phyloP scores from a whole-genome alignment of 441 rosid species.

The Syzygium syzygioides region DNA sequence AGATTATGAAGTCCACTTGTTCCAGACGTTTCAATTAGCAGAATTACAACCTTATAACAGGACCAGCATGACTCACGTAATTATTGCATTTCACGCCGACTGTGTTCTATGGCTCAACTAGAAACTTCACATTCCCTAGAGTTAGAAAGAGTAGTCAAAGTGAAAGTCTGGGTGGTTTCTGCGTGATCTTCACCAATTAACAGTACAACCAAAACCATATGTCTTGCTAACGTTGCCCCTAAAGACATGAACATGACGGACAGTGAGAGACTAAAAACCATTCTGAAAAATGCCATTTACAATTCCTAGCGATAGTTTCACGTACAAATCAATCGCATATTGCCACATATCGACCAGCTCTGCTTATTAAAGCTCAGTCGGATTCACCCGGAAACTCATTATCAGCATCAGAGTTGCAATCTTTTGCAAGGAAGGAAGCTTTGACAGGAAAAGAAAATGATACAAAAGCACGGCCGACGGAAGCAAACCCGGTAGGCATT shows the following conservation, averaged over 20 bases:
- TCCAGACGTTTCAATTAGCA: background rate
- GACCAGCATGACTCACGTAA: background rate
- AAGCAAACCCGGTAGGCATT: slow-evolving; percentile 58
- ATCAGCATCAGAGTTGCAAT: background rate
- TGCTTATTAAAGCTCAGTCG: background rate
- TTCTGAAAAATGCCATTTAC: background rate
- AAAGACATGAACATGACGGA: background rate
- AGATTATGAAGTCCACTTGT: background rate
- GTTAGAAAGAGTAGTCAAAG: background rate
- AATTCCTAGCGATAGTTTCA: background rate
- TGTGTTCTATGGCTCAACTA: background rate
- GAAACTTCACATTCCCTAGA: background rate
- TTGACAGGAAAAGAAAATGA: background rate
- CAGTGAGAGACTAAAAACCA: background rate
- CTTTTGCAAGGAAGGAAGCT: background rate
- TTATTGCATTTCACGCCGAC: background rate
- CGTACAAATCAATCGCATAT: background rate
- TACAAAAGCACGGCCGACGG: background rate
- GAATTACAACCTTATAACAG: background rate
- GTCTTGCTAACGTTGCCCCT: background rate
- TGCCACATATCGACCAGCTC: background rate
- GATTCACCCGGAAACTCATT: background rate
- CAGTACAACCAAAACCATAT: background rate
- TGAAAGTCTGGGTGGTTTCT: background rate
- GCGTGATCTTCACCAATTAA: background rate